phyloP scores from a whole-genome alignment of 148 eudicot species.

The Camellia lanceoleosa region DNA sequence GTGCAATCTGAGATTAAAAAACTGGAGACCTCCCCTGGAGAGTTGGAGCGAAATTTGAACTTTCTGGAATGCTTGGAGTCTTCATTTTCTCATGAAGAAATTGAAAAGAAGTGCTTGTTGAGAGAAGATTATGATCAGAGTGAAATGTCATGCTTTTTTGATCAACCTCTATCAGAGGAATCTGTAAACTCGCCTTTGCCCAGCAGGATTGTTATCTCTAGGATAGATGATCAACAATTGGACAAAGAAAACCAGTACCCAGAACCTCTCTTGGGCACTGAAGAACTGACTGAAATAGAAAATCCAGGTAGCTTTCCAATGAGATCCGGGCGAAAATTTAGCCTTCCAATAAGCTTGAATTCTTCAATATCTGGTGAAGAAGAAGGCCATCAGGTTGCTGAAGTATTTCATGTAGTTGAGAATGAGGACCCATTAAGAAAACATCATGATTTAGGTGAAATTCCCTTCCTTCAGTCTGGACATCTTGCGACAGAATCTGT shows the following conservation, averaged over 20 bases:
- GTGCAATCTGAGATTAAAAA: slow-evolving; percentile 18
- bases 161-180: slow-evolving; percentile 15
- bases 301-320: slow-evolving; percentile 20
- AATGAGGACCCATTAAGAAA: slow-evolving; percentile 4
- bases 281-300: background rate
- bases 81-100: slow-evolving; percentile 21
- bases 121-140: background rate
- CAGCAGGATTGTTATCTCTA: slow-evolving; percentile 17
- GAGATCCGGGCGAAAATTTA: slow-evolving; percentile 27
- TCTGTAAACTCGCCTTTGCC: slow-evolving; percentile 37
- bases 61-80: slow-evolving; percentile 36
- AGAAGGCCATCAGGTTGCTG: background rate
- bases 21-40: slow-evolving; percentile 11
- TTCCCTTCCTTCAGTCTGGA: background rate
- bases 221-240: slow-evolving; percentile 17
- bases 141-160: slow-evolving; percentile 22
- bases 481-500: slow-evolving; percentile 23
- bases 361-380: slow-evolving; percentile 4
- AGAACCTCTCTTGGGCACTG: slow-evolving; percentile 14
- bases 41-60: slow-evolving; percentile 8
- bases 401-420: slow-evolving; percentile 1
- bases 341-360: slow-evolving; percentile 6
- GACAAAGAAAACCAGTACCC: slow-evolving; percentile 16
- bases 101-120: slow-evolving; percentile 12
- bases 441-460: background rate